Base-by-base conservation (phyloP, 305 asterid species). In the Fraxinus dipetala region DNA sequence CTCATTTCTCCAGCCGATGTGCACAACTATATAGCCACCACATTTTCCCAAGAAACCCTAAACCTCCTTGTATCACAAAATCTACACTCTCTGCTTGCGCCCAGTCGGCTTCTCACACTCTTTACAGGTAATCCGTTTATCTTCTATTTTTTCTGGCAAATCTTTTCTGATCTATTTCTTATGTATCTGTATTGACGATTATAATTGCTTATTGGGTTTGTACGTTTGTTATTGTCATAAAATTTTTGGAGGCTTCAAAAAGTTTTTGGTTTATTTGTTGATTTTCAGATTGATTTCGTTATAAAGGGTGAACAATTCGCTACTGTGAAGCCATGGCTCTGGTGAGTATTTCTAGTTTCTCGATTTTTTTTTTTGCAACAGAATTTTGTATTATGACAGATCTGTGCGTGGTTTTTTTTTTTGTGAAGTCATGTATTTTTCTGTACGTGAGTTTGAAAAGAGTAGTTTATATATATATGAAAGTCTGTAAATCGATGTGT, bases 291-390 rank as follows among this genome's bases (percentile, higher is more conserved):
- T 65, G 83, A 63, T 65, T 56, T 36, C 80, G 80, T 75, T 51
- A n/a, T 65, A 77, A 45, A 13, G 83, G 80, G 86, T 32, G 80
- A 72, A 26, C 34, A 32, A 77, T 75, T 82, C 79, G 83, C 86
- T 84, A 63, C 76, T 24, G 77, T 81, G 87, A 73, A 87, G 85
- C 89, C 88, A 94, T 94, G 97, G 89, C 94, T 88, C 91, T 92
- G 93, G 98, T 94, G 78, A 84, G 95, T 89, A 40, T 11, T 24
- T 67, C 45, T 20, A 2, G 61, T 70, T 61, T 43, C 14, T 76
- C 4, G 14, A 26, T 6, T 61, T 11, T 1, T 2, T 20, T 18
- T n/a, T 28, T n/a, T 28, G 61, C 76, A 9, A 59, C 0, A 5
- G 36, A 3, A 56, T 65, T 38, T 40, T 82, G 38, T 40, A 40